A percentile compares a stretch with the other conserved stretches of the same genome.
phyloP scores from a whole-genome alignment of 192 early-diverging fungal species.

The Lunasporangiospora selenospora region DNA sequence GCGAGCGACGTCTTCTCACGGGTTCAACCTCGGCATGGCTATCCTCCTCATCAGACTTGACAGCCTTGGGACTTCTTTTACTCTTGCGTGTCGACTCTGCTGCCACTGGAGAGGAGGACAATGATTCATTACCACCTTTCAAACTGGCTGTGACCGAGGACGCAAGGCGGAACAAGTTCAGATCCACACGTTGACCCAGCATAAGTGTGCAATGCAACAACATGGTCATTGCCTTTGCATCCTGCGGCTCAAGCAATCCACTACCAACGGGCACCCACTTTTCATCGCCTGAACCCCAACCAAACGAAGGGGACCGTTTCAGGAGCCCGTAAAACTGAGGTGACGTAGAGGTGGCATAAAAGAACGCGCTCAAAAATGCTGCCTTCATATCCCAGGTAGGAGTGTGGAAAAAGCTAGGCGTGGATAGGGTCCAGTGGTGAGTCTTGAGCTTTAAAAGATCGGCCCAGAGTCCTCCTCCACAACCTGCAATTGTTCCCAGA shows the following conservation, averaged over 20 bases:
- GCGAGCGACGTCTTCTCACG: constrained; percentile 5
- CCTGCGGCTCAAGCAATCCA: constrained; percentile 29
- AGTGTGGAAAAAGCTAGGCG: constrained; percentile 13
- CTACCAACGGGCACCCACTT: background rate
- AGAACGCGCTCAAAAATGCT: constrained; percentile 27
- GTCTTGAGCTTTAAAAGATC: constrained; percentile 31
- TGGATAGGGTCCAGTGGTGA: constrained; percentile 26
- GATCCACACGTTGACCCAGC: constrained; percentile 36
- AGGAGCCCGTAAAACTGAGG: constrained; percentile 26
- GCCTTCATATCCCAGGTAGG: constrained; percentile 45
- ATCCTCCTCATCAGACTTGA: constrained; percentile 4
- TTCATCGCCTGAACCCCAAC: background rate
- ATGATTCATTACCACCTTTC: too few species aligned
- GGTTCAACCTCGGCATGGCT: background rate
- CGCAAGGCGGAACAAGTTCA: constrained; percentile 2
- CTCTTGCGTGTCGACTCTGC: too few species aligned
- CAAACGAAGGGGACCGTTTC: too few species aligned
- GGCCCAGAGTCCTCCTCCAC: constrained; percentile 41
- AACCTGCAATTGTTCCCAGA: constrained; percentile 36
- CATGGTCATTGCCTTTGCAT: constrained; percentile 46
- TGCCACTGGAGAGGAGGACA: too few species aligned
- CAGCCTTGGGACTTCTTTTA: too few species aligned
- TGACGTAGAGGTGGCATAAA: constrained; percentile 41
- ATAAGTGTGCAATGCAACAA: constrained; percentile 31
- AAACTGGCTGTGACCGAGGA: too few species aligned